Evolutionary conservation across 2,329 filamentous ascomycete species (phyloP).

Genomic region (Neofusicoccum sp.): DNA sequence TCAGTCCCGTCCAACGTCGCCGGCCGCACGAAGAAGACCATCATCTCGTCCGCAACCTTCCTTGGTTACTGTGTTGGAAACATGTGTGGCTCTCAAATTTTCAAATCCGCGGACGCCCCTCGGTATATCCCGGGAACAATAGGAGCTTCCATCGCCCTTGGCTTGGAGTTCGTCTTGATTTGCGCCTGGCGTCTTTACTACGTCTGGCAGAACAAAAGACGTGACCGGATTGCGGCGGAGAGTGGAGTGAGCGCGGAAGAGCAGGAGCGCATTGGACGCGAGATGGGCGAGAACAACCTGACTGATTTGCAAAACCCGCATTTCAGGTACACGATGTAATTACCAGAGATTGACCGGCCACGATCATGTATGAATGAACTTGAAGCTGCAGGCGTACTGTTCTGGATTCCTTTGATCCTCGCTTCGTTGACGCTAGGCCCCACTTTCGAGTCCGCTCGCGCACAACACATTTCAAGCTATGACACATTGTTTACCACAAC

Average conservation of each 20-base stretch:
- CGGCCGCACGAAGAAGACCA: conserved; percentile 51
- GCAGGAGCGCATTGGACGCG: conserved; percentile 50
- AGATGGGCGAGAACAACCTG: conserved; percentile 48
- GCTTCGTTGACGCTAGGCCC: too few species aligned
- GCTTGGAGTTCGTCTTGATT: conserved; percentile 31
- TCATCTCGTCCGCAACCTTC: conserved; percentile 51
- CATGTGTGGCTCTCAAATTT: conserved; percentile 52
- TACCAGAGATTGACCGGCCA: neutral
- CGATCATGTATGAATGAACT: too few species aligned
- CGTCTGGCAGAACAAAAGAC: conserved; percentile 42
- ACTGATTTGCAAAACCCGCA: conserved; percentile 49
- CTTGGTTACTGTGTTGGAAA: conserved; percentile 53
- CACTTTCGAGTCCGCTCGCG: too few species aligned
- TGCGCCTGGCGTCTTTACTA: conserved; percentile 45
- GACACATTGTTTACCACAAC: too few species aligned
- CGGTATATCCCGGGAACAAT: conserved; percentile 49
- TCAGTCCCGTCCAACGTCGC: conserved; percentile 49
- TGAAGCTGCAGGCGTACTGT: too few species aligned
- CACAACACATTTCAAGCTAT: too few species aligned
- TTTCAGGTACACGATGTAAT: conserved; percentile 19
- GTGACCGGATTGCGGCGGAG: conserved; percentile 27
- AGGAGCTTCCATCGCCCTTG: conserved; percentile 43
- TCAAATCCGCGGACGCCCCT: conserved; percentile 47
- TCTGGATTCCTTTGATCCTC: too few species aligned
- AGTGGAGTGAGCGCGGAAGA: conserved; percentile 48